Percentiles rank a stretch among this genome's conserved stretches.
Conservation (phyloP, 345 rosid species). For the Adansonia digitata region DNA sequence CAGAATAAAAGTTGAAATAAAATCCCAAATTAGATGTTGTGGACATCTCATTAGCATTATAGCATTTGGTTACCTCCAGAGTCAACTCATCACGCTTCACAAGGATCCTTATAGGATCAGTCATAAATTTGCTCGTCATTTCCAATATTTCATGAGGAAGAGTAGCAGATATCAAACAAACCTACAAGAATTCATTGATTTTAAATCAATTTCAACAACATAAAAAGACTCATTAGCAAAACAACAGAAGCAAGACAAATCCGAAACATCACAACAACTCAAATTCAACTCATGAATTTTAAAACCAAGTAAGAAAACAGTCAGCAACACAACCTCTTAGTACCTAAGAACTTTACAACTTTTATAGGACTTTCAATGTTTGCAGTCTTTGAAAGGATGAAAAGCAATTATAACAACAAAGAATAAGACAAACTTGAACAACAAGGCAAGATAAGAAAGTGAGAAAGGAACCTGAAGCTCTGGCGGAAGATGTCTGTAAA, state of each 20-base stretch:
- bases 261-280: not conserved
- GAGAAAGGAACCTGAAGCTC: conserved; percentile 80
- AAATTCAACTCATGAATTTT: not conserved
- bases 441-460: not conserved
- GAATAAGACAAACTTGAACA: not conserved
- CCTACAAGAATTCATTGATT: conserved; percentile 33
- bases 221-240: not conserved
- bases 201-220: not conserved
- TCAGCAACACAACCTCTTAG: not conserved
- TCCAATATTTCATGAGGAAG: conserved; percentile 97
- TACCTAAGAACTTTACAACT: not conserved
- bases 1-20: conserved; percentile 1
- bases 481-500: conserved; percentile 95
- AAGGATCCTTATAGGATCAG: conserved; percentile 93
- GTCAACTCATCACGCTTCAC: conserved; percentile 99
- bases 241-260: not conserved
- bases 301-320: not conserved
- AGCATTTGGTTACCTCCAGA: conserved; percentile 51
- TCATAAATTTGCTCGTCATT: conserved; percentile 91
- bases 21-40: not conserved
- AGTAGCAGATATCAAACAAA: conserved; percentile 92
- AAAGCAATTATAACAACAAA: not conserved
- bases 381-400: not conserved
- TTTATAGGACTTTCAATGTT: not conserved
- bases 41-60: not conserved